A percentile compares a stretch with the other conserved stretches of the same genome.
Conservation (phyloP, 345 rosid genomes). For the Murraya paniculata region DNA sequence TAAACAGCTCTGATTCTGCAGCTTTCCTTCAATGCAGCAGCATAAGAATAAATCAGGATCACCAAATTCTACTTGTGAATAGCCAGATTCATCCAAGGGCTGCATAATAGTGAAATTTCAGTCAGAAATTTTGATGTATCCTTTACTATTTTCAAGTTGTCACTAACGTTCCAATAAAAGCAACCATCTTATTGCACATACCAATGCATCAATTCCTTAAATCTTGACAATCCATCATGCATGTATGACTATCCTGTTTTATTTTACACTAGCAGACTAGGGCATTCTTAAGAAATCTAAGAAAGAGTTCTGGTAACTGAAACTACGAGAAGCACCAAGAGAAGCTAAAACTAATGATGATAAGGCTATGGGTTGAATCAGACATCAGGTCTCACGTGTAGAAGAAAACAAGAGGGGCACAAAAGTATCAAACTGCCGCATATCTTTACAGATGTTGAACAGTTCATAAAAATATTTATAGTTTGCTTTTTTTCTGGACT, state of each 20-base stretch:
- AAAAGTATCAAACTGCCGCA: not conserved
- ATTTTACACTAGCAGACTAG: not conserved
- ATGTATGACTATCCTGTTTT: not conserved
- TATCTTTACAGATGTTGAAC: not conserved
- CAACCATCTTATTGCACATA: not conserved
- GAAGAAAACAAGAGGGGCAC: not conserved
- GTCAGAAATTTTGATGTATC: not conserved
- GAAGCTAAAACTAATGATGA: not conserved
- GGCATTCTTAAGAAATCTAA: not conserved
- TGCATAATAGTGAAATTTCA: constrained; percentile 15
- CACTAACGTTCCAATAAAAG: not conserved
- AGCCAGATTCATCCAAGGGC: constrained; percentile 64
- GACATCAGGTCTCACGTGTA: not conserved
- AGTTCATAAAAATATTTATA: not conserved
- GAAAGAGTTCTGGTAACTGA: not conserved
- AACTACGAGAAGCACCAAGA: not conserved
- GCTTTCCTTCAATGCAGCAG: constrained; percentile 43
- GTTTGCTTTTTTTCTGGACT: not conserved
- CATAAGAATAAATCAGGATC: constrained; percentile 54
- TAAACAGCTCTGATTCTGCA: constrained; percentile 32
- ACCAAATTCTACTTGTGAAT: constrained; percentile 55
- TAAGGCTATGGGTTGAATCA: not conserved
- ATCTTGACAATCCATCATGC: not conserved
- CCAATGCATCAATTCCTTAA: not conserved
- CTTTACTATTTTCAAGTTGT: not conserved